Evolutionary conservation across 139 green algal species (phyloP).

Genomic region (Microglena sp.): DNA sequence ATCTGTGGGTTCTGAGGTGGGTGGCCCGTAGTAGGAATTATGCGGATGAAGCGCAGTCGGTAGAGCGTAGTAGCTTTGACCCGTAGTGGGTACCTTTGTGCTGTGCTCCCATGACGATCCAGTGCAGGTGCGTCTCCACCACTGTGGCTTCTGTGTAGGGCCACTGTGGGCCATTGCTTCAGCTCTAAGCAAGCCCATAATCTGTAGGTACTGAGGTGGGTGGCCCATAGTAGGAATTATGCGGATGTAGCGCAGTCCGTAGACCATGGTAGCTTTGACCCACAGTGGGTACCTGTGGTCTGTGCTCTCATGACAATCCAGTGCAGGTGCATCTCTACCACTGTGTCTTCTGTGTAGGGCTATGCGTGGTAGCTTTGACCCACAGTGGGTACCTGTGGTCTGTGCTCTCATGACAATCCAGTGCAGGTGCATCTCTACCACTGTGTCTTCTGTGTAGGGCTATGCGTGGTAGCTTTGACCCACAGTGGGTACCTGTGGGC

Average conservation of each 20-base stretch:
- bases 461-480: not conserved
- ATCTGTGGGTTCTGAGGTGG: too few relatives aligned
- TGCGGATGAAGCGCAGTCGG: too few relatives aligned
- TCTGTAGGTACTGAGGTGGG: too few relatives aligned
- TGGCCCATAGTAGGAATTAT: too few relatives aligned
- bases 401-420: too few relatives aligned
- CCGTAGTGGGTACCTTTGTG: not conserved
- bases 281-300: not conserved
- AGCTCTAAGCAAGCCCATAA: too few relatives aligned
- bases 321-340: slow-evolving; percentile 9
- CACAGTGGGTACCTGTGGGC: not conserved
- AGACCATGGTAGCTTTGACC: not conserved
- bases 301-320: slow-evolving; percentile 33
- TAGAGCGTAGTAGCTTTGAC: not conserved
- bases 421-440: too few relatives aligned
- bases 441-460: too few relatives aligned
- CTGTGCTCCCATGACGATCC: slow-evolving; percentile 33
- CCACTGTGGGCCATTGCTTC: not conserved
- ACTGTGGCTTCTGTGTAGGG: not conserved
- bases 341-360: not conserved
- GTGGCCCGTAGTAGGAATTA: too few relatives aligned
- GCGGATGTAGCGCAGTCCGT: too few relatives aligned
- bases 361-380: not conserved
- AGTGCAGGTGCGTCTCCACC: slow-evolving; percentile 10
- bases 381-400: too few relatives aligned